phyloP scores from a whole-genome alignment of 2,329 filamentous ascomycete species.

The Triangularia setosa region DNA sequence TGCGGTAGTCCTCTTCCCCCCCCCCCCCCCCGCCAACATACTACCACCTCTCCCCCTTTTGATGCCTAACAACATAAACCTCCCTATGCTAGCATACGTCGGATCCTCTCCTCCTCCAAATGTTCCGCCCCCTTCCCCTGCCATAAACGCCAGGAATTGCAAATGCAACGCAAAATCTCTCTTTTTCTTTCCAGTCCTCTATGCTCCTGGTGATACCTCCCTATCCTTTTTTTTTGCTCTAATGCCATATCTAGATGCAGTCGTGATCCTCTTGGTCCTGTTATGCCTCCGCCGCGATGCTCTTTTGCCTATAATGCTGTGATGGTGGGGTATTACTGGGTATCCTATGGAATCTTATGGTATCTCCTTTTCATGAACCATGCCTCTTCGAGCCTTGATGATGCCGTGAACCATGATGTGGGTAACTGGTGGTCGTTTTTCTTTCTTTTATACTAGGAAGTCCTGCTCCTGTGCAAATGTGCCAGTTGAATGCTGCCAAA shows the following conservation, averaged over 20 bases:
- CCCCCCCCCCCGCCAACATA: no score
- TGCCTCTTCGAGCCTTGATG: background rate
- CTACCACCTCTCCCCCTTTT: no score
- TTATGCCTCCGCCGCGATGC: background rate
- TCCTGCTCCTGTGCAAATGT: background rate
- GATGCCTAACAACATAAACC: no score
- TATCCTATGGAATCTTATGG: background rate
- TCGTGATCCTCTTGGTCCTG: background rate
- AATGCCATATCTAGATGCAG: background rate
- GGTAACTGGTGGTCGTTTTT: background rate
- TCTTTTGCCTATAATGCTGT: background rate
- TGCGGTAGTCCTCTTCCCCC: no score
- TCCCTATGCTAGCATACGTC: background rate
- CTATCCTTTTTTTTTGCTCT: background rate
- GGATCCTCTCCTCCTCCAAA: no score
- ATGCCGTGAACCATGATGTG: background rate
- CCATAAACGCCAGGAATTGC: background rate
- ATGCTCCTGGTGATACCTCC: background rate
- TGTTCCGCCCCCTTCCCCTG: no score
- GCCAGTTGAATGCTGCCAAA: background rate
- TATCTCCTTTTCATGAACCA: background rate
- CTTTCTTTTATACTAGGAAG: background rate
- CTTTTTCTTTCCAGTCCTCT: background rate
- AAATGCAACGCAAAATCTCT: background rate
- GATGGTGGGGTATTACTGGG: background rate